Evolutionary conservation across 768 basidiomycete species (phyloP).

Genomic region (Phaeotremella skinneri): DNA sequence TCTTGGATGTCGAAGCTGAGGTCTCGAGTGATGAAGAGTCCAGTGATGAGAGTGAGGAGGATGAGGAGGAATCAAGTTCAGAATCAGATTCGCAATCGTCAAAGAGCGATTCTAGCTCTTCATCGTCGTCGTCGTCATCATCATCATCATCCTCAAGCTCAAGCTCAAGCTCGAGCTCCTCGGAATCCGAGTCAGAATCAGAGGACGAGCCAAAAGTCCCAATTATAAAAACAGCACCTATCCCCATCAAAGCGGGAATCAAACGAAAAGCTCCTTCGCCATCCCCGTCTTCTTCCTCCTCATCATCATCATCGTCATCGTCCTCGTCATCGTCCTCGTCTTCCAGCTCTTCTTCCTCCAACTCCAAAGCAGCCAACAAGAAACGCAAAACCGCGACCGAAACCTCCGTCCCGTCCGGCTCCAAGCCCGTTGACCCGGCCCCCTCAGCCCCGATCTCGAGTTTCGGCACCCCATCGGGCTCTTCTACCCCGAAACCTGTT

Average conservation of each 20-base stretch:
- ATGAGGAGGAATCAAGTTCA: constrained; percentile 10
- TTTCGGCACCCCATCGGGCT: constrained; percentile 15
- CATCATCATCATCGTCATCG: constrained; percentile 36
- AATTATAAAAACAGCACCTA: constrained; percentile 12
- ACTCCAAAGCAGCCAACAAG: constrained; percentile 28
- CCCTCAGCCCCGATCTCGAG: constrained; percentile 25
- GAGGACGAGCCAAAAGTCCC: constrained; percentile 2
- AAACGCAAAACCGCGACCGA: constrained; percentile 44
- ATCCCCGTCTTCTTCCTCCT: constrained; percentile 22
- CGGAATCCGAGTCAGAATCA: constrained; percentile 19
- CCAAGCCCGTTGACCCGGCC: constrained; percentile 39
- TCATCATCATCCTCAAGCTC: constrained; percentile 13
- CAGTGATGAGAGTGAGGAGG: constrained; percentile 3
- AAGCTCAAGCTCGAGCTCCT: constrained; percentile 12
- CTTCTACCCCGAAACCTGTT: constrained; percentile 23
- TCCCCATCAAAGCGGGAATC: constrained; percentile 21
- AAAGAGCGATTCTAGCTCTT: not conserved
- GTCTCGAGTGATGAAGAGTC: constrained; percentile 15
- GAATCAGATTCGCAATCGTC: not conserved
- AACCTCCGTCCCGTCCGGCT: constrained; percentile 25
- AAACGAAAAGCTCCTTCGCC: constrained; percentile 44
- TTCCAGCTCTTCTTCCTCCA: constrained; percentile 27
- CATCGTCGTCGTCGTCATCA: constrained; percentile 12
- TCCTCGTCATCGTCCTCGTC: constrained; percentile 29
- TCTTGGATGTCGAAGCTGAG: constrained; percentile 32